Percentiles rank a stretch among this genome's conserved stretches.
phyloP scores from a whole-genome alignment of 139 green algal genomes.

The Coccomyxa sp. region DNA sequence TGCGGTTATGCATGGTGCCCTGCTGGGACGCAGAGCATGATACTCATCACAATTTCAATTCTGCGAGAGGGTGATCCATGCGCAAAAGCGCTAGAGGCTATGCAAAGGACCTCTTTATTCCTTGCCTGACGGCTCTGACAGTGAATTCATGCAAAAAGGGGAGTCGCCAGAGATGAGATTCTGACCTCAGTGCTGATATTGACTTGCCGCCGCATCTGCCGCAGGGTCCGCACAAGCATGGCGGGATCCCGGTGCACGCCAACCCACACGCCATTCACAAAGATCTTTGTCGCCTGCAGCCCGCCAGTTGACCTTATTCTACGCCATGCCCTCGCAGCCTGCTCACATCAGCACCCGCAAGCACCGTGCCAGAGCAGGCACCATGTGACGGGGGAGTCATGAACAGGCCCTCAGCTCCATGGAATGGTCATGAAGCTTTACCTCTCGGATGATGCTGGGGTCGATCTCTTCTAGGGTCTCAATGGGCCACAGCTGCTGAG shows the following conservation, averaged over 20 bases:
- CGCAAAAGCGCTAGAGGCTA: too few relatives aligned
- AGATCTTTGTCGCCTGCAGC: conserved; percentile 57
- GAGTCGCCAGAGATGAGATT: too few relatives aligned
- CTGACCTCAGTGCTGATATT: conserved; percentile 65
- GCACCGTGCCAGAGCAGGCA: neutral
- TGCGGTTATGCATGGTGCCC: conserved; percentile 80
- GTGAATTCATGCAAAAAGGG: too few relatives aligned
- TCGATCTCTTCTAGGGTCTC: conserved; percentile 80
- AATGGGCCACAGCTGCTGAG: conserved; percentile 12
- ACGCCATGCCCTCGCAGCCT: neutral
- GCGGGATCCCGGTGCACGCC: conserved; percentile 75
- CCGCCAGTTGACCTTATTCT: too few relatives aligned
- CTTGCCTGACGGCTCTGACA: too few relatives aligned
- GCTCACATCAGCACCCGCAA: neutral
- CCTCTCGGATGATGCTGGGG: conserved; percentile 47
- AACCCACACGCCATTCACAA: conserved; percentile 93
- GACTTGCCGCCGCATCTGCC: conserved; percentile 64
- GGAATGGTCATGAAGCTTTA: conserved; percentile 28
- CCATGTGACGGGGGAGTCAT: neutral
- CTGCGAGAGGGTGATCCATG: too few relatives aligned
- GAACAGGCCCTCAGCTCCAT: neutral
- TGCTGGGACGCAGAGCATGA: too few relatives aligned
- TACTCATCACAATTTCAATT: too few relatives aligned
- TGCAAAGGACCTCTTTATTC: too few relatives aligned
- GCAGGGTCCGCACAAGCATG: conserved; percentile 69